Evolutionary conservation across 2,329 filamentous ascomycete genomes (phyloP), one percentile per base, ranked within the genome.

Genomic region (Myriosclerotinia scirpicola): DNA sequence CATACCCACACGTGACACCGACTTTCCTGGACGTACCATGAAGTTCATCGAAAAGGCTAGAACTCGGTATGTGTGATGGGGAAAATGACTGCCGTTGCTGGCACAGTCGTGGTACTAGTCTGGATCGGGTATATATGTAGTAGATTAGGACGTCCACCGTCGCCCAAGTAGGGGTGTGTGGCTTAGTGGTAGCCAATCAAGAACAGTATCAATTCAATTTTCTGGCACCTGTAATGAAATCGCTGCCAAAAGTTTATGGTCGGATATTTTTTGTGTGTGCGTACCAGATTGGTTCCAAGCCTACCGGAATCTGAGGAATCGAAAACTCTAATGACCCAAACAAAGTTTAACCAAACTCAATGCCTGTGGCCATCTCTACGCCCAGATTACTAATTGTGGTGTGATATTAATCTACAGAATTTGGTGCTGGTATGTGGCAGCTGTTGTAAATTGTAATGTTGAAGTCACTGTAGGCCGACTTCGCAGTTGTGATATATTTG

Each of bases 221-320:
- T n/a, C n/a, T n/a, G n/a, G 58, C 44, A 61, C 38, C 44, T 61
- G 44, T 38, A 60, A 61, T 50, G 20, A 50, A 48, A 61, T 40
- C 46, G 46, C 30, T n/a, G 34, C 38, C 46, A 38, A 50, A 42
- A 61, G 20, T 50, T 26, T 50, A 12, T 61, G 58, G 44, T 61
- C 58, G 58, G 30, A 61, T 40, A 15, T 38, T 52, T 61, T 50
- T 36, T 30, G 38, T 8, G 34, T 26, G 12, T 50, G 44, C n/a
- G 14, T 17, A 20, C 56, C 36, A 50, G 22, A 38, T 36, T 50
- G 34, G 44, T 50, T 61, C 58, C n/a, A 50, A 36, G 56, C 20
- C 30, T 26, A 50, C 30, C 34, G n/a, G 20, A 52, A 50, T 48
- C 36, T 17, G 30, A 50, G 30, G 36, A n/a, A 17, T 20, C 11